phyloP scores from a whole-genome alignment of 148 eudicot genomes.

The Hydrangea macrophylla region DNA sequence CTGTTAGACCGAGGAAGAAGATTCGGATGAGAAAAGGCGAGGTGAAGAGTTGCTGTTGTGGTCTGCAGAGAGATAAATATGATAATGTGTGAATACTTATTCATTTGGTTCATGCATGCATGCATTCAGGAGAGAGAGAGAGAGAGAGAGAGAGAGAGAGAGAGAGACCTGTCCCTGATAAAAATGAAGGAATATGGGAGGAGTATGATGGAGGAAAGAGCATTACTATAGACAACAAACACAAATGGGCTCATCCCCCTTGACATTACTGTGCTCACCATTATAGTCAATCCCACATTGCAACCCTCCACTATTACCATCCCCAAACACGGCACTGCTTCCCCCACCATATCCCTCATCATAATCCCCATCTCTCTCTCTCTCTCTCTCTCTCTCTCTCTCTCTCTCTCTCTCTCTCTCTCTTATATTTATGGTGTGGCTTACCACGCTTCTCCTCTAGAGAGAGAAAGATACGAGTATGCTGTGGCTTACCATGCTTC shows the following conservation, averaged over 20 bases:
- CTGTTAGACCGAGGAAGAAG: no score
- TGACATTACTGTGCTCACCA: slow-evolving; percentile 40
- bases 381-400: not conserved
- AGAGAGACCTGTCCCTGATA: slow-evolving; percentile 51
- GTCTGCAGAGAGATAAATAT: no score
- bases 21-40: no score
- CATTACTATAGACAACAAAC: slow-evolving; percentile 72
- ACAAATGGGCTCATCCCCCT: slow-evolving; percentile 66
- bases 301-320: slow-evolving; percentile 26
- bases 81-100: not conserved
- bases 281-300: slow-evolving; percentile 35
- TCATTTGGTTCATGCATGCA: not conserved
- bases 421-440: not conserved
- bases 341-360: slow-evolving; percentile 23
- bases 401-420: no score
- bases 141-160: not conserved
- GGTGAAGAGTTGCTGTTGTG: no score
- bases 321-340: slow-evolving; percentile 43
- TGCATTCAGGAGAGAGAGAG: not conserved
- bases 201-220: slow-evolving; percentile 66
- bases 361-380: slow-evolving; percentile 17
- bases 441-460: not conserved
- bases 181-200: slow-evolving; percentile 56
- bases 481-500: no score
- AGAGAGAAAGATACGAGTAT: no score